Evolutionary conservation across 148 eudicot genomes (phyloP).

Genomic region (Vaccinium corymbosum): DNA sequence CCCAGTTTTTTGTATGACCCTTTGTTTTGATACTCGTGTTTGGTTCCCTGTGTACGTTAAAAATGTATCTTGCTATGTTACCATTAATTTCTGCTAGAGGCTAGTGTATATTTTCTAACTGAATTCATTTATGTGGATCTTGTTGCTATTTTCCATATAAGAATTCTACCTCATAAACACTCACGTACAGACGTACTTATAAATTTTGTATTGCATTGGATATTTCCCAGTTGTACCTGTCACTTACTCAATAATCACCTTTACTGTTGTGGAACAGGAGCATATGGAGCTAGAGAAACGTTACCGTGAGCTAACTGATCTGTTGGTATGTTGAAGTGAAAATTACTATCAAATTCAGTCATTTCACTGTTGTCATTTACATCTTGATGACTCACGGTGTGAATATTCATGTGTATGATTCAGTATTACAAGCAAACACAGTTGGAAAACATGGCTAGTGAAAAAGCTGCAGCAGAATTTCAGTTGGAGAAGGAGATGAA

Average conservation of each 20-base stretch:
- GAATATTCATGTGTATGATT: constrained; percentile 11
- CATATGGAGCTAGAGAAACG: constrained; percentile 98
- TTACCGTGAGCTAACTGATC: constrained; percentile 93
- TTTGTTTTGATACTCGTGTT: background rate
- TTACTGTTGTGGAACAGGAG: constrained; percentile 50
- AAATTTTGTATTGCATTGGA: background rate
- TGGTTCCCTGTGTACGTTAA: background rate
- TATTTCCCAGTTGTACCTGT: background rate
- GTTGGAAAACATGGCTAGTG: constrained; percentile 92
- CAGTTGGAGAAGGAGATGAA: constrained; percentile 94
- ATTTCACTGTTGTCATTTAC: background rate
- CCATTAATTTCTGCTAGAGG: background rate
- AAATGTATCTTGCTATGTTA: background rate
- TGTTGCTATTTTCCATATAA: background rate
- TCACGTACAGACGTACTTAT: background rate
- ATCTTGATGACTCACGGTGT: background rate
- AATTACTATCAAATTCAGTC: background rate
- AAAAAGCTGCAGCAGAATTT: constrained; percentile 98
- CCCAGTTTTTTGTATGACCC: background rate
- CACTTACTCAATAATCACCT: background rate
- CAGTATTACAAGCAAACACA: constrained; percentile 99
- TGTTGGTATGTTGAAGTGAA: constrained; percentile 54
- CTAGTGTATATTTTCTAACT: background rate
- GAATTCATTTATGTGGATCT: background rate
- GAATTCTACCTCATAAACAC: background rate